Evolutionary conservation across 345 rosid genomes (phyloP).

Genomic region (Bruguiera gymnorhiza): DNA sequence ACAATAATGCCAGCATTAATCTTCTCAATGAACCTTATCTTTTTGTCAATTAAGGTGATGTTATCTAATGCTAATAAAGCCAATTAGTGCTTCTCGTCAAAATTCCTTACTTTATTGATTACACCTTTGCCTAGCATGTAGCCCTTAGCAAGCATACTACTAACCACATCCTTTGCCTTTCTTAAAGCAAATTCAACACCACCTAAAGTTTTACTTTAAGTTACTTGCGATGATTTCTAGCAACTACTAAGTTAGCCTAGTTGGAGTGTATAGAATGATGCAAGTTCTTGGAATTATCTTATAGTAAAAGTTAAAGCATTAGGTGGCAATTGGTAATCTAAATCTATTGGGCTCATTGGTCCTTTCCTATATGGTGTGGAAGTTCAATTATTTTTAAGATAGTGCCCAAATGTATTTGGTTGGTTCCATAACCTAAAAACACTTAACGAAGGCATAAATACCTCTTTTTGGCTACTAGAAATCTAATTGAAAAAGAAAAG

Average conservation of each 20-base stretch:
- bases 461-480: too few relatives aligned
- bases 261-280: not conserved
- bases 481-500: too few relatives aligned
- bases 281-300: not conserved
- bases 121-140: slow-evolving; percentile 84
- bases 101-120: slow-evolving; percentile 69
- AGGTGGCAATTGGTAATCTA: too few relatives aligned
- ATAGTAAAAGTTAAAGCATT: too few relatives aligned
- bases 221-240: slow-evolving; percentile 34
- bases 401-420: too few relatives aligned
- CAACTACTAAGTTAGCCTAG: slow-evolving; percentile 6
- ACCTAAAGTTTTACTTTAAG: slow-evolving; percentile 40
- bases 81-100: slow-evolving; percentile 86
- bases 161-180: slow-evolving; percentile 87
- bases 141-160: slow-evolving; percentile 90
- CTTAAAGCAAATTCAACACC: slow-evolving; percentile 65
- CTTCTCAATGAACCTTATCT: slow-evolving; percentile 76
- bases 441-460: too few relatives aligned
- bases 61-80: slow-evolving; percentile 82
- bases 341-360: too few relatives aligned
- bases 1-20: slow-evolving; percentile 64
- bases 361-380: too few relatives aligned
- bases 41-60: slow-evolving; percentile 77
- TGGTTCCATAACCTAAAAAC: too few relatives aligned
- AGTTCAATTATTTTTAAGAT: too few relatives aligned